phyloP scores from a whole-genome alignment of 116 monocot genomes.

The Posidonia oceanica region DNA sequence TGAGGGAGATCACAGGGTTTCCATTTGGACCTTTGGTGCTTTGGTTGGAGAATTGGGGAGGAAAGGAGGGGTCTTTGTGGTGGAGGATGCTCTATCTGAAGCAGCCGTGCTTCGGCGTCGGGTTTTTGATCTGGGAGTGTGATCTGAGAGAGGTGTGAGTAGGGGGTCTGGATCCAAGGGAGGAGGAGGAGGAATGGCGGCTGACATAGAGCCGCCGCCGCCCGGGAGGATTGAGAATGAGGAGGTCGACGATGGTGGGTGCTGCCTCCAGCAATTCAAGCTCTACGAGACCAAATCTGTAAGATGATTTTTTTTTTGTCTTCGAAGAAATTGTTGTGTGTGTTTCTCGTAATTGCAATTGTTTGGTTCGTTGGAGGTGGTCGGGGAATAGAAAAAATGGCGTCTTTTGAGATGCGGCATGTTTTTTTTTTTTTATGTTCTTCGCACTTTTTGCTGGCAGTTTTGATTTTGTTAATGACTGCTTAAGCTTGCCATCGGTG shows the following conservation, averaged over 20 bases:
- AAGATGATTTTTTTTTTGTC: background rate
- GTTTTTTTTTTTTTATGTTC: background rate
- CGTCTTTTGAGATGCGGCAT: background rate
- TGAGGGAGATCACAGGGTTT: background rate
- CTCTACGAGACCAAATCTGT: constrained; percentile 17
- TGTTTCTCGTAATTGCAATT: background rate
- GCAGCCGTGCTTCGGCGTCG: background rate
- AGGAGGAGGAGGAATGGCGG: constrained; percentile 4
- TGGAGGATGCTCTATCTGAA: constrained; percentile 16
- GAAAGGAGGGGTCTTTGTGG: background rate
- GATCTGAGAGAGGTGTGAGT: background rate
- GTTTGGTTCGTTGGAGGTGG: background rate
- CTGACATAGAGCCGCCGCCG: background rate
- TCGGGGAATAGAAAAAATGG: background rate
- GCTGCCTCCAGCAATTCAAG: constrained; percentile 15
- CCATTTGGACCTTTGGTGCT: background rate
- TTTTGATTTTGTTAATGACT: no score
- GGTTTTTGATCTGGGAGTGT: background rate
- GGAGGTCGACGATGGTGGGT: background rate
- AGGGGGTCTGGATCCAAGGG: constrained; percentile 5
- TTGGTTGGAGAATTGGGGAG: background rate
- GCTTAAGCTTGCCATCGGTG: no score
- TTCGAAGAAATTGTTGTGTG: background rate
- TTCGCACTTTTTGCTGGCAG: no score
- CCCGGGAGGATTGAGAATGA: background rate